phyloP scores from a whole-genome alignment of 345 rosid species.

The Trapa incisa region DNA sequence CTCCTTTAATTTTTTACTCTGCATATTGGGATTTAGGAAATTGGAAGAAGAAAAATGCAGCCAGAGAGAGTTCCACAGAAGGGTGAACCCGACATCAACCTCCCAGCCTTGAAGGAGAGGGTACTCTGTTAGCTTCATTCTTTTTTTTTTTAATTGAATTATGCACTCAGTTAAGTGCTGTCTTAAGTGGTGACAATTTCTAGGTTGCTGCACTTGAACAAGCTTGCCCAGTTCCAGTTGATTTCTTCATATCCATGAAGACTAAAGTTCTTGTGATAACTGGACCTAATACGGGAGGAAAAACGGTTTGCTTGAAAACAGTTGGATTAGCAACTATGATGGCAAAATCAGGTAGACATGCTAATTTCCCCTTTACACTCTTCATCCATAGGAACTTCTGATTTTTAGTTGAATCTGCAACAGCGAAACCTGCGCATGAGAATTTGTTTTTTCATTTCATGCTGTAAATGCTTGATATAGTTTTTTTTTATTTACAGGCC shows the following conservation, averaged over 20 bases:
- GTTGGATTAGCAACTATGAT: slow-evolving; percentile 89
- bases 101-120: slow-evolving; percentile 22
- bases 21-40: slow-evolving; percentile 18
- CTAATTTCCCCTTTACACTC: background rate
- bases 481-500: slow-evolving; percentile 36
- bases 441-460: background rate
- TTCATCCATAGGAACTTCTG: background rate
- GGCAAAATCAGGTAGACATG: slow-evolving; percentile 73
- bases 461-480: background rate
- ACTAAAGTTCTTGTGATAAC: slow-evolving; percentile 77
- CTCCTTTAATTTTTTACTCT: background rate
- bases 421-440: background rate
- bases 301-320: slow-evolving; percentile 86
- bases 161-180: background rate
- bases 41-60: slow-evolving; percentile 28
- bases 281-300: slow-evolving; percentile 97
- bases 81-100: slow-evolving; percentile 18
- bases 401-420: background rate
- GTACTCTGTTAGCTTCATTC: slow-evolving; percentile 8
- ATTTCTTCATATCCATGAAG: slow-evolving; percentile 46
- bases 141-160: too few relatives aligned
- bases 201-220: slow-evolving; percentile 44
- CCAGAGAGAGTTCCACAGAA: slow-evolving; percentile 14
- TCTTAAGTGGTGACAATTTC: background rate
- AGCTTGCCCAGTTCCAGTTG: slow-evolving; percentile 62